A percentile compares a stretch with the other conserved stretches of the same genome.
Conservation (phyloP, 176 grass and related monocot species). For the Lolium rigidum region DNA sequence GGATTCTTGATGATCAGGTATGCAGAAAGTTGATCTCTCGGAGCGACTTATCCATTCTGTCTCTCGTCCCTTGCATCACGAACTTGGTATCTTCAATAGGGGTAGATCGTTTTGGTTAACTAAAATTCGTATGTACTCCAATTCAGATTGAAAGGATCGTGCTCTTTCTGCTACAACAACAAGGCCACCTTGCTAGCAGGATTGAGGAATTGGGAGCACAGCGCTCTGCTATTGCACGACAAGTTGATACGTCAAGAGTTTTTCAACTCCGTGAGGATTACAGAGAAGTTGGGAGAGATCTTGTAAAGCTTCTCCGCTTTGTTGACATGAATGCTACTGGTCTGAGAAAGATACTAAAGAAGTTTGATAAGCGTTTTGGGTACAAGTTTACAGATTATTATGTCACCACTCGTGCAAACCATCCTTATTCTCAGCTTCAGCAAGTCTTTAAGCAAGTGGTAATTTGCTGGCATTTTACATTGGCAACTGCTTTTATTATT, state of each 20-base stretch:
- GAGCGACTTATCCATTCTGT: neutral
- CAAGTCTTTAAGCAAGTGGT: constrained; percentile 99
- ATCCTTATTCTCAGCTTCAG: constrained; percentile 96
- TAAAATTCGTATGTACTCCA: constrained; percentile 24
- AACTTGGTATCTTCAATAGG: neutral
- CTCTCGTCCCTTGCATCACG: neutral
- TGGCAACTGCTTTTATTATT: neutral
- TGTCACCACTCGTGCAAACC: constrained; percentile 81
- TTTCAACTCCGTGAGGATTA: constrained; percentile 65
- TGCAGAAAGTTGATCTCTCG: constrained; percentile 14
- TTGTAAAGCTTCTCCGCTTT: constrained; percentile 91
- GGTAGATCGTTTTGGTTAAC: constrained; percentile 3
- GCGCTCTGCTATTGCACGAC: constrained; percentile 53
- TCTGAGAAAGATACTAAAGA: constrained; percentile 96
- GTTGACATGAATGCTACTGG: constrained; percentile 91
- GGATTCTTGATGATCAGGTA: constrained; percentile 96
- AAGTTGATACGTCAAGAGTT: constrained; percentile 69
- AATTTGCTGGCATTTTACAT: constrained; percentile 42
- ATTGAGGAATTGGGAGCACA: constrained; percentile 77
- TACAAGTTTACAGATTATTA: constrained; percentile 97
- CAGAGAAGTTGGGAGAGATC: constrained; percentile 75
- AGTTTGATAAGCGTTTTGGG: constrained; percentile 94
- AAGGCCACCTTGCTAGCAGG: constrained; percentile 81
- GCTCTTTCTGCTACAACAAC: constrained; percentile 90
- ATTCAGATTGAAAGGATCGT: constrained; percentile 94